Evolutionary conservation across 2,329 filamentous ascomycete species (phyloP).

Genomic region (Cordyceps cicadae): DNA sequence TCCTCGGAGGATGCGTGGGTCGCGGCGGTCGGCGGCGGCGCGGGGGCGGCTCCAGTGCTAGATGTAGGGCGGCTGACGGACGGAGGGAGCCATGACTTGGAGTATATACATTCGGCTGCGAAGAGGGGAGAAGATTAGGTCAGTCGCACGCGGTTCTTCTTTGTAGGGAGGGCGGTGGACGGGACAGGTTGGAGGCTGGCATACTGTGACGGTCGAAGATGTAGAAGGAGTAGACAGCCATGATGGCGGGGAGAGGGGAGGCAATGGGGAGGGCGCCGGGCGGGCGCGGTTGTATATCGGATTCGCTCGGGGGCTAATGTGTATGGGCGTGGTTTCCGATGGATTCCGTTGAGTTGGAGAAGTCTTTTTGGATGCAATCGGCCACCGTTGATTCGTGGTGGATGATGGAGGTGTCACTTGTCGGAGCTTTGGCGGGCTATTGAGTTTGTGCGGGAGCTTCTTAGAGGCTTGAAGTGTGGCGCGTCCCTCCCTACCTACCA

Average conservation of each 20-base stretch:
- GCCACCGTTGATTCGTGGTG: background rate
- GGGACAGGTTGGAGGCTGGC: conserved; percentile 18
- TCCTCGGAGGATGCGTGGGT: conserved; percentile 45
- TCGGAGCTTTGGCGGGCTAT: background rate
- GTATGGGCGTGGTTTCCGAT: background rate
- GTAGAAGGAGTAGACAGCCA: conserved; percentile 97
- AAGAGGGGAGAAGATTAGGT: background rate
- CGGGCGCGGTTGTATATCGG: background rate
- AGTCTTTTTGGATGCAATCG: background rate
- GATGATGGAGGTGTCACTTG: background rate
- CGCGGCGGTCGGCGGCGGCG: conserved; percentile 14
- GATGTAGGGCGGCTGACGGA: conserved; percentile 33
- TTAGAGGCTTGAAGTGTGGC: background rate
- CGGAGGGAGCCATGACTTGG: conserved; percentile 67
- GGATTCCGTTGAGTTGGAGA: background rate
- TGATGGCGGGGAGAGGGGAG: conserved; percentile 32
- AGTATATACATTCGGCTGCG: conserved; percentile 94
- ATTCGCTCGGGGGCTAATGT: background rate
- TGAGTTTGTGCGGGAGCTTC: background rate
- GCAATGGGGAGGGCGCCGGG: background rate
- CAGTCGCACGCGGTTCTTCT: background rate
- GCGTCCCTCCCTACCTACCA: background rate
- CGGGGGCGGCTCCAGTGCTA: conserved; percentile 12
- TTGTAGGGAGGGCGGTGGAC: background rate
- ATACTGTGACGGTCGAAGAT: conserved; percentile 98